Evolutionary conservation across 805 yeast genomes (phyloP).

Genomic region (Suhomyces sp.): DNA sequence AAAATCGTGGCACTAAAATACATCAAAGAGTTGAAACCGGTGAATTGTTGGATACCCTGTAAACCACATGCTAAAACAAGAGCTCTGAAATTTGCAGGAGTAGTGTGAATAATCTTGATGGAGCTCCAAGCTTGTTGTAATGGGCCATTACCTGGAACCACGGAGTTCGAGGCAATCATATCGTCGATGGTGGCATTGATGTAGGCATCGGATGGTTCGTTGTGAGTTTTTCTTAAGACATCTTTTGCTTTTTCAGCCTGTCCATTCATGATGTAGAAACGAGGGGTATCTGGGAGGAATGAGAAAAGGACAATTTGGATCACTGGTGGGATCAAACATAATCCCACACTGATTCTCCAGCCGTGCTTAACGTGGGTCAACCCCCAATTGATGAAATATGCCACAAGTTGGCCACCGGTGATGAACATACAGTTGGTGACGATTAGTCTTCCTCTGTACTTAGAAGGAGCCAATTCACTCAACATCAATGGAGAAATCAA

Average conservation of each 20-base stretch:
- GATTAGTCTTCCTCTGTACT: slow-evolving; percentile 87
- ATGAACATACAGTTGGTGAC: slow-evolving; percentile 85
- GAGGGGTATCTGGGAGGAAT: slow-evolving; percentile 94
- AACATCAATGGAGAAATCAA: slow-evolving; percentile 92
- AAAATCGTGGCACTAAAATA: slow-evolving; percentile 93
- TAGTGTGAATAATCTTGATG: slow-evolving; percentile 59
- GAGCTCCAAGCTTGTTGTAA: slow-evolving; percentile 57
- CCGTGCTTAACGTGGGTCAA: slow-evolving; percentile 71
- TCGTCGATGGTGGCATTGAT: slow-evolving; percentile 70
- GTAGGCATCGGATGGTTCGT: slow-evolving; percentile 59
- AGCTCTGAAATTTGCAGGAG: slow-evolving; percentile 84
- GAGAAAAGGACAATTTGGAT: slow-evolving; percentile 72
- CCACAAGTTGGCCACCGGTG: slow-evolving; percentile 93
- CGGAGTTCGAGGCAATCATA: slow-evolving; percentile 47
- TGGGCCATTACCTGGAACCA: slow-evolving; percentile 41
- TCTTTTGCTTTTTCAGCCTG: slow-evolving; percentile 60
- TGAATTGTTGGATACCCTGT: slow-evolving; percentile 95
- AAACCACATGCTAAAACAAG: slow-evolving; percentile 86
- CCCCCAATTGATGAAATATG: slow-evolving; percentile 93
- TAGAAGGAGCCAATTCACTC: slow-evolving; percentile 87
- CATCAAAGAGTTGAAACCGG: slow-evolving; percentile 96
- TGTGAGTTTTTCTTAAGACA: slow-evolving; percentile 65
- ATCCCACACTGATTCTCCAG: slow-evolving; percentile 91
- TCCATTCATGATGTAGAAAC: slow-evolving; percentile 77
- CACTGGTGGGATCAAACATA: slow-evolving; percentile 84